Percentiles rank a stretch among this genome's conserved stretches.
phyloP scores from a whole-genome alignment of 2,329 filamentous ascomycete species.

The Fusarium vanettenii region DNA sequence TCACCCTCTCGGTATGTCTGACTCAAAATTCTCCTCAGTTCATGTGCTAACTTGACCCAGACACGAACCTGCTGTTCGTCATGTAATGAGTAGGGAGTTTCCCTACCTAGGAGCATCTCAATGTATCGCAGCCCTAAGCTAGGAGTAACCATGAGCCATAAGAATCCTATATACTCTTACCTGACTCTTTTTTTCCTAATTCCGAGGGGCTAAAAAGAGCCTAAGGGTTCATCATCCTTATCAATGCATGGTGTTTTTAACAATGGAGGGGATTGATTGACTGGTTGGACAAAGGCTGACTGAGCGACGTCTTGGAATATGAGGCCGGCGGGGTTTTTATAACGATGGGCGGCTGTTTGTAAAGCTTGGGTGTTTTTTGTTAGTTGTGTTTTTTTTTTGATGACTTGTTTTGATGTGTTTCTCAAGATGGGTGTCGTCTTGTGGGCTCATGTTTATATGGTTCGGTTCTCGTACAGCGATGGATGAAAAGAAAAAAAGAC shows the following conservation, averaged over 20 bases:
- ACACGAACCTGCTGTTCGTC: conserved; percentile 72
- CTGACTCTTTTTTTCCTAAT: not conserved
- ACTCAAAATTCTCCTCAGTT: not conserved
- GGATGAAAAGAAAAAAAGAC: not conserved
- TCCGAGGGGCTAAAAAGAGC: not conserved
- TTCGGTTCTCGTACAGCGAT: conserved; percentile 19
- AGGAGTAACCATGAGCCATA: conserved; percentile 16
- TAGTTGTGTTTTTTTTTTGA: not conserved
- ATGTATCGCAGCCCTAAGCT: conserved; percentile 13
- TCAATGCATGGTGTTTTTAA: not conserved
- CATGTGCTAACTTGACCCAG: conserved; percentile 48
- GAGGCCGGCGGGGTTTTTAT: not conserved
- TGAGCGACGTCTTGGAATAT: not conserved
- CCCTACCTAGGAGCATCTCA: not conserved
- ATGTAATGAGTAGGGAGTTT: conserved; percentile 57
- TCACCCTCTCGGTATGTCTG: conserved; percentile 86
- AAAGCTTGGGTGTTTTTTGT: conserved; percentile 3
- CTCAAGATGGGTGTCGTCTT: not conserved
- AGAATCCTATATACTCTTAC: not conserved
- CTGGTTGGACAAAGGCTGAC: not conserved
- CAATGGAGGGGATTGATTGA: not conserved
- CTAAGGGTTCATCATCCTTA: not conserved
- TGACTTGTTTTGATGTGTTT: not conserved
- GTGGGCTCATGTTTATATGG: not conserved
- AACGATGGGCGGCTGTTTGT: conserved; percentile 29